Evolutionary conservation across 1,284 basidiomycete genomes (phyloP).

Genomic region (Phlebopus sp.): DNA sequence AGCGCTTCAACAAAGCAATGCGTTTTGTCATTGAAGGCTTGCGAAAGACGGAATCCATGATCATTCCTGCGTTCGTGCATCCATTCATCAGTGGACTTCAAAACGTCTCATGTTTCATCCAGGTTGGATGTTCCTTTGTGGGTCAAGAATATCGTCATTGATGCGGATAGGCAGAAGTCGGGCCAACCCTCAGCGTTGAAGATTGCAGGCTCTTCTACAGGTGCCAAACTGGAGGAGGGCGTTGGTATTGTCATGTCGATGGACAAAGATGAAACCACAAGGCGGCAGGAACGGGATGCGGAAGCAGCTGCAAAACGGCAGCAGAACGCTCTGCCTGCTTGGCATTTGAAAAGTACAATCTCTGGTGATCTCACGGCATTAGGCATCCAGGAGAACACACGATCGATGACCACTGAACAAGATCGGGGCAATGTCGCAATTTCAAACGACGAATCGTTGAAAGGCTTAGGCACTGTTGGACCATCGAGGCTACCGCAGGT

Average conservation of each 20-base stretch:
- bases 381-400: constrained; percentile 67
- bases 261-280: constrained; percentile 76
- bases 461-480: constrained; percentile 57
- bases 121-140: constrained; percentile 83
- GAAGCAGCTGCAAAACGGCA: constrained; percentile 76
- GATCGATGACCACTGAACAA: constrained; percentile 38
- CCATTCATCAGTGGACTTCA: background rate
- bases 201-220: constrained; percentile 66
- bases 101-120: constrained; percentile 2
- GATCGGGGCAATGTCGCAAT: constrained; percentile 31
- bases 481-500: constrained; percentile 31
- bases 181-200: constrained; percentile 56
- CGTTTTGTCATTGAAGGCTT: constrained; percentile 84
- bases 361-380: constrained; percentile 88
- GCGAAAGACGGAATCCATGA: constrained; percentile 86
- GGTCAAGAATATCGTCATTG: constrained; percentile 67
- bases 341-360: constrained; percentile 95
- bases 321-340: constrained; percentile 89
- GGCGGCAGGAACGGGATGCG: constrained; percentile 62
- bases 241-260: constrained; percentile 78
- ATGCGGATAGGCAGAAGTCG: constrained; percentile 54
- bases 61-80: constrained; percentile 66
- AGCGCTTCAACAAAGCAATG: constrained; percentile 92
- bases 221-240: constrained; percentile 63
- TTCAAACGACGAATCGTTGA: constrained; percentile 68